Conservation (phyloP, 2,329 filamentous ascomycete genomes). For the Paracamarosporium sp. region DNA sequence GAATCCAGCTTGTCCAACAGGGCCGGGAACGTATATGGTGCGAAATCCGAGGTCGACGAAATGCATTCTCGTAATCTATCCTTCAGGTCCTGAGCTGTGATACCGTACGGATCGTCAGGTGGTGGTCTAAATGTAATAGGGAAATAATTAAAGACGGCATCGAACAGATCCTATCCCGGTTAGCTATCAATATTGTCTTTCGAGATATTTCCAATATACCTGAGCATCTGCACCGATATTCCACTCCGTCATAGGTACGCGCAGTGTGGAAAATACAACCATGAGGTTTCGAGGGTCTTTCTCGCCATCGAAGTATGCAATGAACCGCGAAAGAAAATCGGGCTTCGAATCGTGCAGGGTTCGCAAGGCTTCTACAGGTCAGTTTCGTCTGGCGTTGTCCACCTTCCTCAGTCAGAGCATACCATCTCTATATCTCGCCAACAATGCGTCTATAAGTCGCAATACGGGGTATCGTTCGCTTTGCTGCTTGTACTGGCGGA, state of each 20-base stretch:
- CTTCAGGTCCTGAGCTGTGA: constrained; percentile 73
- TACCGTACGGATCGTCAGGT: constrained; percentile 72
- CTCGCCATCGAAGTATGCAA: constrained; percentile 71
- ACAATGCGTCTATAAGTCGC: constrained; percentile 65
- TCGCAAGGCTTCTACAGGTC: constrained; percentile 36
- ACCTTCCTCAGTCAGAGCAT: constrained; percentile 20
- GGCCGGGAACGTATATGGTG: constrained; percentile 71
- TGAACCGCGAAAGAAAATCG: constrained; percentile 66
- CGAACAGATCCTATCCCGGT: constrained; percentile 60
- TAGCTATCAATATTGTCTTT: background rate
- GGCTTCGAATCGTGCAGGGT: constrained; percentile 59
- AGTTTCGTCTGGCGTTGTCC: constrained; percentile 7
- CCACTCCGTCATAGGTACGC: constrained; percentile 73
- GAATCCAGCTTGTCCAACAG: constrained; percentile 74
- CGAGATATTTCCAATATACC: constrained; percentile 41
- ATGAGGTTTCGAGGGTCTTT: constrained; percentile 74
- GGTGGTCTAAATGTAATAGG: constrained; percentile 74
- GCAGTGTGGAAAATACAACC: constrained; percentile 72
- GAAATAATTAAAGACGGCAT: constrained; percentile 75
- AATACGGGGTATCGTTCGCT: constrained; percentile 67
- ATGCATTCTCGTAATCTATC: constrained; percentile 69
- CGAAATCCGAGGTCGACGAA: constrained; percentile 66
- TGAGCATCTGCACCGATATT: constrained; percentile 66
- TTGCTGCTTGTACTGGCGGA: constrained; percentile 68
- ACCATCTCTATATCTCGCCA: constrained; percentile 67